Base-by-base conservation (phyloP, 257 asterid genomes). In the Coffea eugenioides region DNA sequence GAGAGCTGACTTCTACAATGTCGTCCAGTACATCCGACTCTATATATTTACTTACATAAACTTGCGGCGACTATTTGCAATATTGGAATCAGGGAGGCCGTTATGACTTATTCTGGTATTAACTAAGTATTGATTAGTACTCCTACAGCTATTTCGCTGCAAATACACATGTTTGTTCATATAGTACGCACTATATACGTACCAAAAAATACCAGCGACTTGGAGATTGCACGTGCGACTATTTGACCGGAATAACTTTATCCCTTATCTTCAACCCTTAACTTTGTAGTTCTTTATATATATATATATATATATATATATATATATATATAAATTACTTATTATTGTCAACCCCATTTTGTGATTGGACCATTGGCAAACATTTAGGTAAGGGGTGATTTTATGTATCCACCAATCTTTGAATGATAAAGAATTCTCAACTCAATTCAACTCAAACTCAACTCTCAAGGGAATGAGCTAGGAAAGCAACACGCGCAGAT, bases 321-420 rank as follows among this genome's bases (percentile, higher is more conserved):
- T 27, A 27, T 27, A 27, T 4, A 39, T 4, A 39, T 39, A 39
- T 39, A 39, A 4, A 39, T 39, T 31, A 31, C 31, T 2, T 39
- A 5, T 16, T 25, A 34, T 23, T 16, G 41, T 12, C 71, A 31
- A 31, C 46, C 18, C 21, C 52, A 6, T 39, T 48, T 39, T 39
- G 23, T 23, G 21, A 57, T 57, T 75, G 69, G 69, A 57, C 56
- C n/a, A 21, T 59, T 12, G 4, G 36, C 36, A 27, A 31, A 21
- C 16, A 75, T 75, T 49, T 75, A 59, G 79, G 69, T 57, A 27
- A 57, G 70, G 23, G 54, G 41, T 59, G 79, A 59, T 25, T 21
- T 41, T 57, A 36, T 18, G 6, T 57, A 5, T 31, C 78, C 52
- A 54, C 78, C 69, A 3, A 31, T 36, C 9, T 18, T 52, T 6